These are phyloP conservation scores for Cyanidioschyzon merolae DNA, from an alignment of 23 red algal genomes.

Conservation along the genomic window DNA sequence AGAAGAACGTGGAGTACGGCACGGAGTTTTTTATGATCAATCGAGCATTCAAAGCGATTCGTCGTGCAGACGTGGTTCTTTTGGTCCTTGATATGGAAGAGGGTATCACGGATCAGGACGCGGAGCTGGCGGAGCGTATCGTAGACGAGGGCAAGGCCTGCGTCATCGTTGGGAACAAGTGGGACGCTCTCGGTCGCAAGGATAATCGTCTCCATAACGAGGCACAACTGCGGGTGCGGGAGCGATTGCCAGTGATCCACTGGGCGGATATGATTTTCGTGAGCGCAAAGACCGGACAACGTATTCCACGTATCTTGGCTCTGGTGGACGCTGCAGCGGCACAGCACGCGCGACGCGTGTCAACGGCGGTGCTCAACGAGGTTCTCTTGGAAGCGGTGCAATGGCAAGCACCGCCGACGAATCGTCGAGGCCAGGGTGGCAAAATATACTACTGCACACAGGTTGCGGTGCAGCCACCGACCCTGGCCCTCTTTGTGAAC, in stretches of 20 bases:
- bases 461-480: conserved; percentile 67
- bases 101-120: conserved; percentile 68
- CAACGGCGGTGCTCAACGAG: conserved; percentile 81
- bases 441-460: conserved; percentile 95
- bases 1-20: conserved; percentile 60
- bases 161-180: conserved; percentile 88
- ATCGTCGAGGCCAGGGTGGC: conserved; percentile 48
- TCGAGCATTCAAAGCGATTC: conserved; percentile 90
- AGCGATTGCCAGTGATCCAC: conserved; percentile 37
- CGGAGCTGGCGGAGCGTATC: conserved; percentile 85
- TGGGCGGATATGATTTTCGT: conserved; percentile 72
- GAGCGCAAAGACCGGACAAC: conserved; percentile 51
- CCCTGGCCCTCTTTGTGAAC: conserved; percentile 95
- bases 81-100: conserved; percentile 68
- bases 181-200: conserved; percentile 70
- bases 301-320: conserved; percentile 29
- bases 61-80: conserved; percentile 73
- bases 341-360: conserved; percentile 67
- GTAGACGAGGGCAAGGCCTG: conserved; percentile 72
- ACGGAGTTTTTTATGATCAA: conserved; percentile 99
- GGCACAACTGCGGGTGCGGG: conserved; percentile 28
- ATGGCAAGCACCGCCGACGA: conserved; percentile 78
- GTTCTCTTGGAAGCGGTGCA: conserved; percentile 65
- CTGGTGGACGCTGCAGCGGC: conserved; percentile 58
- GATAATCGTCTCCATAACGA: conserved; percentile 57